phyloP scores from a whole-genome alignment of 2,329 filamentous ascomycete species.

The Xylariales sp. region DNA sequence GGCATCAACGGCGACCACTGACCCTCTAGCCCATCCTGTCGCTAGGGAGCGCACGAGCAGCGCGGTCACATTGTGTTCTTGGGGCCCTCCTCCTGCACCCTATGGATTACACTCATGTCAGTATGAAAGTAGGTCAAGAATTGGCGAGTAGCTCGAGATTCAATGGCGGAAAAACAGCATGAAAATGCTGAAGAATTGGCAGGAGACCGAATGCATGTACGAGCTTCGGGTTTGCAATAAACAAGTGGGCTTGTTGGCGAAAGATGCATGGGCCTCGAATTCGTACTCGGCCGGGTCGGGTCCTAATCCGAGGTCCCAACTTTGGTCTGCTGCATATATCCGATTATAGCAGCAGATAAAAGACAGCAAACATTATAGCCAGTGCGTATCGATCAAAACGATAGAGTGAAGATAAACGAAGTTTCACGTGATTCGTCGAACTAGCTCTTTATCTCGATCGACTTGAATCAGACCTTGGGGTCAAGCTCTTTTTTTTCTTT shows the following conservation, averaged over 20 bases:
- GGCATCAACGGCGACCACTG: constrained; percentile 91
- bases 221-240: constrained; percentile 14
- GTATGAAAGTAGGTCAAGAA: constrained; percentile 6
- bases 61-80: constrained; percentile 89
- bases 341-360: constrained; percentile 14
- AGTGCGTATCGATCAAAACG: constrained; percentile 33
- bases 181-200: not conserved
- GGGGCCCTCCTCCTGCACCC: constrained; percentile 90
- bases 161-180: not conserved
- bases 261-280: not conserved
- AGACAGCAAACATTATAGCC: constrained; percentile 39
- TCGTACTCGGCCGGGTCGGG: too few species aligned
- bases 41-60: constrained; percentile 86
- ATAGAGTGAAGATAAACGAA: constrained; percentile 32
- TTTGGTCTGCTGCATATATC: constrained; percentile 30
- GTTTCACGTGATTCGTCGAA: constrained; percentile 41
- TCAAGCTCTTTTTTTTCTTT: constrained; percentile 11
- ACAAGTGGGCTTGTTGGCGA: constrained; percentile 13
- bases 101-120: constrained; percentile 51
- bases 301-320: too few species aligned
- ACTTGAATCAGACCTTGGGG: constrained; percentile 3
- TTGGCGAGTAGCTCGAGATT: not conserved
- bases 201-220: not conserved
- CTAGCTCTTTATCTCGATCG: constrained; percentile 1
- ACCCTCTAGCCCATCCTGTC: constrained; percentile 83